These are phyloP conservation scores for Mercurialis annua DNA, from an alignment of 345 rosid species.

Conservation along the genomic window DNA sequence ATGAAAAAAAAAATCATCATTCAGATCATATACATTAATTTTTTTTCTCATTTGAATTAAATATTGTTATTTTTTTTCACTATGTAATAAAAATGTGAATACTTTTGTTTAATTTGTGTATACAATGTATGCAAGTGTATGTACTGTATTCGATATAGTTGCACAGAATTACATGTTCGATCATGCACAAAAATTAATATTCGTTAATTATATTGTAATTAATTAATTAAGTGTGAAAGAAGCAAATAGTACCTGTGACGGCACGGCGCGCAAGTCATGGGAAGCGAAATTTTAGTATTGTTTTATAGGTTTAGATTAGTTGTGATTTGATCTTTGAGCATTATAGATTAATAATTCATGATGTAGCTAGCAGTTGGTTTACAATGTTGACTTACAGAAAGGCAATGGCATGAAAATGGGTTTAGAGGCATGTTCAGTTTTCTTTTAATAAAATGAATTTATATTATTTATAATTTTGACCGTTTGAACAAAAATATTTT, in stretches of 20 bases:
- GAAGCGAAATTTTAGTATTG: conserved; percentile 13
- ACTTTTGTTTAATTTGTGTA: neutral
- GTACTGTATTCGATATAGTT: neutral
- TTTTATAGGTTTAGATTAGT: conserved; percentile 5
- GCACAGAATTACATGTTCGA: conserved; percentile 21
- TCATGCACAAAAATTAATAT: conserved; percentile 20
- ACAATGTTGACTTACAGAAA: neutral
- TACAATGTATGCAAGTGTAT: neutral
- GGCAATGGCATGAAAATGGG: neutral
- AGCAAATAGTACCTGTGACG: conserved; percentile 29
- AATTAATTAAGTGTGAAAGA: conserved; percentile 9
- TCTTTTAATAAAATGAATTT: too few relatives aligned
- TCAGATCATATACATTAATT: neutral
- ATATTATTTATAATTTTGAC: too few relatives aligned
- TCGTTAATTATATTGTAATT: conserved; percentile 5
- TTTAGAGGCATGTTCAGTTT: neutral
- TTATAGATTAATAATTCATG: neutral
- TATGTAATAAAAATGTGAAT: neutral
- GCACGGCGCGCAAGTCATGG: conserved; percentile 44
- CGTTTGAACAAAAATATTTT: too few relatives aligned
- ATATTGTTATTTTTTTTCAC: neutral
- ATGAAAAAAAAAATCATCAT: too few relatives aligned
- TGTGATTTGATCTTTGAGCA: neutral
- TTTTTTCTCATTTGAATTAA: neutral
- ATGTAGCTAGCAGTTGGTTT: neutral